These are phyloP conservation scores for Geotrichum aggregatum DNA, from an alignment of 1,139 yeast genomes.

Conservation along the genomic window DNA sequence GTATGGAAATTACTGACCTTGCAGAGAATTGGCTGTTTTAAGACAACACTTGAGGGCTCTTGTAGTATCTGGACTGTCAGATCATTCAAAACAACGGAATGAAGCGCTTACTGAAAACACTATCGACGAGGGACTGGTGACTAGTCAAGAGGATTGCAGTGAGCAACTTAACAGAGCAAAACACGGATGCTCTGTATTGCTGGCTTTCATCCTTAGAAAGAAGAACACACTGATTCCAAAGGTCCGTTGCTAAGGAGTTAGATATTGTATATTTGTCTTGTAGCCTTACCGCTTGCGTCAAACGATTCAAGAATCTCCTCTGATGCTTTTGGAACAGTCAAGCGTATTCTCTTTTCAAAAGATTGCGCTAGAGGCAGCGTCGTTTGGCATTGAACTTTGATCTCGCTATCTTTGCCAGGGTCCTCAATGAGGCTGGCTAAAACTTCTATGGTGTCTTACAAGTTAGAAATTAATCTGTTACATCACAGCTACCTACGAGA, in stretches of 20 bases:
- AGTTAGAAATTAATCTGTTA: not conserved
- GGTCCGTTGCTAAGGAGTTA: constrained; percentile 4
- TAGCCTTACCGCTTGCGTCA: constrained; percentile 15
- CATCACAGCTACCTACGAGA: constrained; percentile 8
- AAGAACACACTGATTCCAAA: constrained; percentile 18
- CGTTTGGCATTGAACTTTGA: constrained; percentile 20
- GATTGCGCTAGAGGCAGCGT: constrained; percentile 20
- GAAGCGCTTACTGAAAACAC: constrained; percentile 15
- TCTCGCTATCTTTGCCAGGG: constrained; percentile 15
- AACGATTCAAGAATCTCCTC: constrained; percentile 11
- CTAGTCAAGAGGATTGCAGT: constrained; percentile 16
- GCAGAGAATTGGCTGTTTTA: constrained; percentile 16
- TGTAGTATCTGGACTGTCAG: constrained; percentile 13
- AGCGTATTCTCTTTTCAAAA: constrained; percentile 20
- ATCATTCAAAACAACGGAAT: not conserved
- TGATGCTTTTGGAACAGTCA: not conserved
- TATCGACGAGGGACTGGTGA: constrained; percentile 18
- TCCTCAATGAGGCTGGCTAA: constrained; percentile 1
- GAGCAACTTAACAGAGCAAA: constrained; percentile 15
- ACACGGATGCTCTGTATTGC: not conserved
- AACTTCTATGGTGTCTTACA: constrained; percentile 11
- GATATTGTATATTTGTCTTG: not conserved
- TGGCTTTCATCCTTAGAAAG: constrained; percentile 17
- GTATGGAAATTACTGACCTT: constrained; percentile 6
- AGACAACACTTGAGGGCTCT: constrained; percentile 20